Percentiles rank a stretch among this genome's conserved stretches.
Evolutionary conservation across 805 yeast genomes (phyloP).

Genomic region (Phaffomyces thermotolerans): DNA sequence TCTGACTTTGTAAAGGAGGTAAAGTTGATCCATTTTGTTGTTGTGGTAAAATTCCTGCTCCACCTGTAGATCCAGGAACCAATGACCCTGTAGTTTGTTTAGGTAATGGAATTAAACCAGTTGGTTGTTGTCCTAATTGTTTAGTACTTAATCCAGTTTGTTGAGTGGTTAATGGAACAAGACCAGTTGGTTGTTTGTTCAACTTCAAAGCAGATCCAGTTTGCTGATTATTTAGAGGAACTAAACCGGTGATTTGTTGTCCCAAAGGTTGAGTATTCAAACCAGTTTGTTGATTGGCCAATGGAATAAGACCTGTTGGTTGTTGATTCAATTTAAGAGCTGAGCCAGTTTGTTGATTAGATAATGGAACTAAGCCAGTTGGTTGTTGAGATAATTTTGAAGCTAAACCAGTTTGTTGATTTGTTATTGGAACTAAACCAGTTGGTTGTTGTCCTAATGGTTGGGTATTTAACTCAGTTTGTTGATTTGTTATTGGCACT

Average conservation of each 20-base stretch:
- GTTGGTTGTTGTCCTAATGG: slow-evolving; percentile 25
- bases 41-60: slow-evolving; percentile 20
- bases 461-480: not conserved
- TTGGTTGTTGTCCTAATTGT: slow-evolving; percentile 28
- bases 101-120: slow-evolving; percentile 27
- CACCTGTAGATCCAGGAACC: slow-evolving; percentile 19
- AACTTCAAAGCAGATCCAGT: slow-evolving; percentile 26
- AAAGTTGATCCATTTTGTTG: slow-evolving; percentile 29
- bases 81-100: slow-evolving; percentile 13
- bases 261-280: too few relatives aligned
- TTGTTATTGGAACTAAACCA: slow-evolving; percentile 18
- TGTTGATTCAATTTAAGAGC: slow-evolving; percentile 33
- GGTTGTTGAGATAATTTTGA: slow-evolving; percentile 1
- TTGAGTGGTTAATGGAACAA: slow-evolving; percentile 19
- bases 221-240: slow-evolving; percentile 32
- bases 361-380: slow-evolving; percentile 16
- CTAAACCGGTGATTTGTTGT: slow-evolving; percentile 52
- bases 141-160: slow-evolving; percentile 9
- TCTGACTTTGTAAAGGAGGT: slow-evolving; percentile 39
- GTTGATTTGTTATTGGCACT: too few relatives aligned
- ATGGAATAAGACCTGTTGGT: slow-evolving; percentile 28
- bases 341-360: slow-evolving; percentile 28
- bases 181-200: slow-evolving; percentile 31
- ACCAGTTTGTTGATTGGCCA: slow-evolving; percentile 32
- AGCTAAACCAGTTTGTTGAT: slow-evolving; percentile 6